phyloP scores from a whole-genome alignment of 2,329 filamentous ascomycete species.

The Ophiostoma tasmaniense region DNA sequence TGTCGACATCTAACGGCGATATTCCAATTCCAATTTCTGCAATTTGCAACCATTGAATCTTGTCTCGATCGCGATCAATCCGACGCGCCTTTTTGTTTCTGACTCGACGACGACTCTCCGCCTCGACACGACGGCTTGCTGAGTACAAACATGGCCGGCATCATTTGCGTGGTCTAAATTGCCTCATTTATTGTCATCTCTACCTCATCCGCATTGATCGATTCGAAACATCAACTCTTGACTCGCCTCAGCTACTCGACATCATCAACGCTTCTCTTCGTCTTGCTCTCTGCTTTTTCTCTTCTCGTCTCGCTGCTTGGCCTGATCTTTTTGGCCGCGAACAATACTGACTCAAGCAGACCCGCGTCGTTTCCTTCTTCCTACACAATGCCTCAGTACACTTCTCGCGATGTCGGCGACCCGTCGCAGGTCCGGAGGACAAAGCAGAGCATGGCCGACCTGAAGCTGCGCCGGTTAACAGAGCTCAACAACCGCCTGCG shows the following conservation, averaged over 20 bases:
- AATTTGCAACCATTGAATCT: neutral
- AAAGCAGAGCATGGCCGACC: conserved; percentile 98
- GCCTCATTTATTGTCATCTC: neutral
- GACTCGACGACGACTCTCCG: neutral
- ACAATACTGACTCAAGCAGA: neutral
- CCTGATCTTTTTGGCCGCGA: no score
- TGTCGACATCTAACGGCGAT: neutral
- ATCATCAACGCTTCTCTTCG: no score
- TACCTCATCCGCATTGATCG: neutral
- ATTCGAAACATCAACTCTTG: no score
- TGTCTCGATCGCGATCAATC: neutral
- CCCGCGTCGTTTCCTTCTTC: neutral
- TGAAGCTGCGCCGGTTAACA: conserved; percentile 91
- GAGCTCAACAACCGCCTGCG: conserved; percentile 94
- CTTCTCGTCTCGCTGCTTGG: no score
- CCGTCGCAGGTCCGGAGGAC: conserved; percentile 72
- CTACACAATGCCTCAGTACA: conserved; percentile 55
- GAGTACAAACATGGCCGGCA: neutral
- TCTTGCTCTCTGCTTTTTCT: no score
- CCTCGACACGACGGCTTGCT: neutral
- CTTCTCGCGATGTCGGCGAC: conserved; percentile 58
- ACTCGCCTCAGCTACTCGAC: neutral
- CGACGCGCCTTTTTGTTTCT: neutral
- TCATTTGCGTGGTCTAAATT: neutral
- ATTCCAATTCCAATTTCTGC: no score